These are phyloP conservation scores for Gaeumannomyces tritici DNA, from an alignment of 2,329 filamentous ascomycete genomes.

Conservation along the genomic window DNA sequence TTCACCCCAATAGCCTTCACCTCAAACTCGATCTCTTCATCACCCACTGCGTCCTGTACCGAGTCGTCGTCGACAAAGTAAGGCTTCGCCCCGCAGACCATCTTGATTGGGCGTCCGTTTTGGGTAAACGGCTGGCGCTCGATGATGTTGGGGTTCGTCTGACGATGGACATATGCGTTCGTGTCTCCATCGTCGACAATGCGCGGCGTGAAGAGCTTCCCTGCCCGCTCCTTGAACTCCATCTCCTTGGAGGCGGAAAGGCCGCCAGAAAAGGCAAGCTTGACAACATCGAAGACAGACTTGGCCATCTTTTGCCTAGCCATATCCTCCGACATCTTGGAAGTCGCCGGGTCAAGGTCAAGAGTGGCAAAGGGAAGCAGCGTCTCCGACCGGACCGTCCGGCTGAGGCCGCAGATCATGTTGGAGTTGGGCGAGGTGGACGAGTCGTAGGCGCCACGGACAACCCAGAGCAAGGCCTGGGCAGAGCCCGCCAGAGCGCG, in stretches of 20 bases:
- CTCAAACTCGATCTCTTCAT: slow-evolving; percentile 14
- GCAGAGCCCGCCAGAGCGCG: slow-evolving; percentile 23
- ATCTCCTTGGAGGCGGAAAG: slow-evolving; percentile 2
- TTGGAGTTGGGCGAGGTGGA: slow-evolving; percentile 27
- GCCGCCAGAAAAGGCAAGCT: slow-evolving; percentile 4
- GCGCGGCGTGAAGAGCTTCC: slow-evolving; percentile 1
- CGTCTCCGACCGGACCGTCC: slow-evolving; percentile 36
- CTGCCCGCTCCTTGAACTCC: slow-evolving; percentile 7
- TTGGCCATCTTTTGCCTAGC: slow-evolving; percentile 3
- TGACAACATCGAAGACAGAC: not conserved
- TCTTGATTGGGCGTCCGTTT: slow-evolving; percentile 8
- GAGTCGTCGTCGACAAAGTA: slow-evolving; percentile 13
- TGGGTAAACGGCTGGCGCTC: slow-evolving; percentile 7
- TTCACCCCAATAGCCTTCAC: slow-evolving; percentile 18
- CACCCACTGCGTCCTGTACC: slow-evolving; percentile 1
- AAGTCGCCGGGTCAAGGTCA: slow-evolving; percentile 14
- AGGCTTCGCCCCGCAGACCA: slow-evolving; percentile 12
- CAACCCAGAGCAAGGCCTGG: slow-evolving; percentile 29
- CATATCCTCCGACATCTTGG: slow-evolving; percentile 9
- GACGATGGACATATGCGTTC: slow-evolving; percentile 5
- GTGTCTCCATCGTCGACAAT: slow-evolving; percentile 4
- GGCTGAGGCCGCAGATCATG: slow-evolving; percentile 33
- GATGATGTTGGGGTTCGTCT: slow-evolving; percentile 3
- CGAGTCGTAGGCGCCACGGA: slow-evolving; percentile 26
- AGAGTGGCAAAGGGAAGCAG: slow-evolving; percentile 17